Base-by-base conservation (phyloP, 2,329 filamentous ascomycete genomes). In the Trichophyton simii region DNA sequence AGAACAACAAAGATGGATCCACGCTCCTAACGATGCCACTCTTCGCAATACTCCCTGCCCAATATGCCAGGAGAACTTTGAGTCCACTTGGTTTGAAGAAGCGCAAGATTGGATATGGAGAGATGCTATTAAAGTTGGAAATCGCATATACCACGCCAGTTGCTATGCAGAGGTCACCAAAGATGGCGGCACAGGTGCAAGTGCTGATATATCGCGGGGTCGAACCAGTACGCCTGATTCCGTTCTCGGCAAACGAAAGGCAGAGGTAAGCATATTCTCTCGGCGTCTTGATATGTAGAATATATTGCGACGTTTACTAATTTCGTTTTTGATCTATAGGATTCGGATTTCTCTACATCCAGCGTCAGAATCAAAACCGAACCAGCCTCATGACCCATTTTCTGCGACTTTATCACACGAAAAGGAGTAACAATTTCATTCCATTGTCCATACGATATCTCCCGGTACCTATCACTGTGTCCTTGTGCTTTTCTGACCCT, bases 101-200 rank as follows among this genome's bases (percentile, higher is more conserved):
- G 88, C 88, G 18, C 91, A 97, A 73, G 92, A 99, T 70, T 97
- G 91, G 82, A 92, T 99, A 46, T 97, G 94, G 89, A 87, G 90
- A 73, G 92, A 99, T 73, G 89, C 92, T 0, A 80, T 88, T 58
- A 82, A 87, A 65, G 83, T 95, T 34, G 88, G 88, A 41, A 84
- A 82, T 61, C 85, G 89, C 65, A 87, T 94, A 15, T 97, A 90
- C 69, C 94, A 99, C 73, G 90, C 87, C 9, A 95, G 86, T 60
- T 99, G 94, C 72, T 89, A 92, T 72, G 83, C 84, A 18, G 92
- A 96, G 75, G 87, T 89, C 36, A 87, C 83, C 41, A 87, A 84
- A 69, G 85, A 87, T 66, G 80, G 82, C 6, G 64, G 61, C 13
- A 63, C 64, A 28, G 63, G 77, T 52, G 75, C 71, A 28, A 61